Evolutionary conservation across 768 basidiomycete species (phyloP).

Genomic region (Cyclocybe aegerita): DNA sequence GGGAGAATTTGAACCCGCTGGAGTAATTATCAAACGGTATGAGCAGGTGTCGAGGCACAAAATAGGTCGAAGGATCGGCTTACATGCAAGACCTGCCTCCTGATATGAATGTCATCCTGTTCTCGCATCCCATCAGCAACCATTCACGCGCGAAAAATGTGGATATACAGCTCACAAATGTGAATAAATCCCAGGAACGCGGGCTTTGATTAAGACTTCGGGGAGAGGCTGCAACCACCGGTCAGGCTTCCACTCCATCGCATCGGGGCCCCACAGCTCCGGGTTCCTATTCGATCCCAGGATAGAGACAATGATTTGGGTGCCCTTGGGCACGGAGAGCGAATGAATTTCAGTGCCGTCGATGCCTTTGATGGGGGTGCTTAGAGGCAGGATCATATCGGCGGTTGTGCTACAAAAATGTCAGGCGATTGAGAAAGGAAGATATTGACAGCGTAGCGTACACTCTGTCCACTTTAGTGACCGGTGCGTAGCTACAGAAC

Average conservation of each 20-base stretch:
- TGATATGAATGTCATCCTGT: constrained; percentile 19
- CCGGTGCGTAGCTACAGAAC: constrained; percentile 18
- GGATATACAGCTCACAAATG: constrained; percentile 30
- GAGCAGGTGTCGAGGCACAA: background rate
- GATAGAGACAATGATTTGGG: constrained; percentile 35
- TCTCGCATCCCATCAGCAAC: too few relatives aligned
- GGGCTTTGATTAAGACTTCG: constrained; percentile 30
- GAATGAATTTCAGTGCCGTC: constrained; percentile 36
- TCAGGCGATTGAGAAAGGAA: background rate
- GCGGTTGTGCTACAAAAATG: constrained; percentile 17
- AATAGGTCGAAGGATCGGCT: background rate
- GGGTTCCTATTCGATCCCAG: constrained; percentile 35
- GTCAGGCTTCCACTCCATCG: constrained; percentile 48
- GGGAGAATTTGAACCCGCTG: constrained; percentile 54
- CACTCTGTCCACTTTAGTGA: constrained; percentile 12
- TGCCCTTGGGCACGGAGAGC: constrained; percentile 34
- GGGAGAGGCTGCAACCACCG: constrained; percentile 43
- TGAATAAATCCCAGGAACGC: constrained; percentile 44
- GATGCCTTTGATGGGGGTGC: constrained; percentile 31
- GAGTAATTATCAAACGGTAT: constrained; percentile 41
- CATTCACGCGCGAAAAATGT: background rate
- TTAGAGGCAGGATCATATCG: constrained; percentile 42
- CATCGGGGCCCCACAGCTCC: constrained; percentile 43
- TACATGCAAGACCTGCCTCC: constrained; percentile 11
- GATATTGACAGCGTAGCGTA: constrained; percentile 6